These are phyloP conservation scores for Penicillium coffeae DNA, from an alignment of 495 filamentous ascomycete genomes.

Conservation along the genomic window DNA sequence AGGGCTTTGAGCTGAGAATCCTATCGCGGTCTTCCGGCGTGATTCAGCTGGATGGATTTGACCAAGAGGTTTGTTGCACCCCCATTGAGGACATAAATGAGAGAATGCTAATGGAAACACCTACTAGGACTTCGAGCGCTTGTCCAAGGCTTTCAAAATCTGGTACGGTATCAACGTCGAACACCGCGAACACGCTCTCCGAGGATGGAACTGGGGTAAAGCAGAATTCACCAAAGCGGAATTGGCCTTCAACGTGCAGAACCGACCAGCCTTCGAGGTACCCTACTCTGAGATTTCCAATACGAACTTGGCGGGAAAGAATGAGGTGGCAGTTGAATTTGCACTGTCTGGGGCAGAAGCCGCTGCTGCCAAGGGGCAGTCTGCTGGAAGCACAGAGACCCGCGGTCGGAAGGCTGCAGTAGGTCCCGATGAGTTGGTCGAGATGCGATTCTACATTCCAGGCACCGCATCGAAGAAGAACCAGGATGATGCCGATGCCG, in stretches of 20 bases:
- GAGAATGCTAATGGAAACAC: not conserved
- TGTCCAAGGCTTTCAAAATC: slow-evolving; percentile 86
- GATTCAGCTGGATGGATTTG: slow-evolving; percentile 92
- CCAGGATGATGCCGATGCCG: slow-evolving; percentile 68
- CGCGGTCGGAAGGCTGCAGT: slow-evolving; percentile 86
- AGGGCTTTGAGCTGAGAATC: slow-evolving; percentile 91
- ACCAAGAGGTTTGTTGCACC: slow-evolving; percentile 63
- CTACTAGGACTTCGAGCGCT: slow-evolving; percentile 79
- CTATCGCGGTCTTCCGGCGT: slow-evolving; percentile 76
- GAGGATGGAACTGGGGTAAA: slow-evolving; percentile 99
- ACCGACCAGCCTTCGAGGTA: slow-evolving; percentile 94
- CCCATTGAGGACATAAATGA: not conserved
- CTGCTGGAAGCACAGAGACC: slow-evolving; percentile 68
- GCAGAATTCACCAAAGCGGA: slow-evolving; percentile 95
- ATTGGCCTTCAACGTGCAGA: slow-evolving; percentile 93
- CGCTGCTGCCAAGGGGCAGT: slow-evolving; percentile 65
- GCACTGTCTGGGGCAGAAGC: slow-evolving; percentile 60
- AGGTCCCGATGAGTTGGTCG: slow-evolving; percentile 86
- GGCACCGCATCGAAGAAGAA: slow-evolving; percentile 85
- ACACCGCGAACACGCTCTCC: slow-evolving; percentile 85
- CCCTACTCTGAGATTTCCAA: slow-evolving; percentile 98
- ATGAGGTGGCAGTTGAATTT: slow-evolving; percentile 96
- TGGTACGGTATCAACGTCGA: slow-evolving; percentile 95
- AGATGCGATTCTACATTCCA: slow-evolving; percentile 99
- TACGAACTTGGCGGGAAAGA: slow-evolving; percentile 95